These are phyloP conservation scores for Gaillardinia entomophila DNA, from an alignment of 805 yeast species.

Conservation along the genomic window DNA sequence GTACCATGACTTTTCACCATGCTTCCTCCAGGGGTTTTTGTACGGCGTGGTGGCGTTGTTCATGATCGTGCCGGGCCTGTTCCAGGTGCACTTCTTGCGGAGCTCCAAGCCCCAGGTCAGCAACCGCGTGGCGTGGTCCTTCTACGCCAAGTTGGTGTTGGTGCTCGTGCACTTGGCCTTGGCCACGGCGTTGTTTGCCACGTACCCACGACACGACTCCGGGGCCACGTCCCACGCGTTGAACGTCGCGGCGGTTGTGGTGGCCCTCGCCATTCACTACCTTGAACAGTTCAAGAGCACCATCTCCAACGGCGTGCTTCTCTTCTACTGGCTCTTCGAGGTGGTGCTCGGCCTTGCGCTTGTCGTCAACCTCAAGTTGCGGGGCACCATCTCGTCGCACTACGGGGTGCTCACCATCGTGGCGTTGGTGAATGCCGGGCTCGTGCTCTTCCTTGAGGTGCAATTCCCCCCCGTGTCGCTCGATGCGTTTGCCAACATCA, in stretches of 20 bases:
- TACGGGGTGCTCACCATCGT: slow-evolving; percentile 22
- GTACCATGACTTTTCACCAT: slow-evolving; percentile 53
- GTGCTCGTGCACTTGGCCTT: slow-evolving; percentile 34
- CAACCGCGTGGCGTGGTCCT: slow-evolving; percentile 32
- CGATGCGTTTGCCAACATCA: slow-evolving; percentile 10
- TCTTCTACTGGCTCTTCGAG: slow-evolving; percentile 71
- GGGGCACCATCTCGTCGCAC: slow-evolving; percentile 18
- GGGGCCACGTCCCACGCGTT: slow-evolving; percentile 17
- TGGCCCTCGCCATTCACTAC: slow-evolving; percentile 57
- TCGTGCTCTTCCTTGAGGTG: slow-evolving; percentile 41
- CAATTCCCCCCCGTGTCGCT: slow-evolving; percentile 23
- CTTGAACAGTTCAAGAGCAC: slow-evolving; percentile 63
- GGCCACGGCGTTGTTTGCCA: slow-evolving; percentile 15
- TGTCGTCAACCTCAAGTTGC: slow-evolving; percentile 33
- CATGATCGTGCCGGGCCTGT: slow-evolving; percentile 39
- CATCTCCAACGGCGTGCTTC: slow-evolving; percentile 61
- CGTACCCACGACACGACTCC: slow-evolving; percentile 12
- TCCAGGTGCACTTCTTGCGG: slow-evolving; percentile 29
- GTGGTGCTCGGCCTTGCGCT: slow-evolving; percentile 43
- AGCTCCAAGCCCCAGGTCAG: slow-evolving; percentile 16
- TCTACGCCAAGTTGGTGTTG: slow-evolving; percentile 37
- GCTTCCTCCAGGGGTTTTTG: slow-evolving; percentile 51
- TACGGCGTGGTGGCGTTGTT: slow-evolving; percentile 35
- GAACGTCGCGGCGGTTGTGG: slow-evolving; percentile 38
- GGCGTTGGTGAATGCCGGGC: slow-evolving; percentile 30